Evolutionary conservation across 176 grass and related monocot genomes (phyloP).

Genomic region (Ensete ventricosum): DNA sequence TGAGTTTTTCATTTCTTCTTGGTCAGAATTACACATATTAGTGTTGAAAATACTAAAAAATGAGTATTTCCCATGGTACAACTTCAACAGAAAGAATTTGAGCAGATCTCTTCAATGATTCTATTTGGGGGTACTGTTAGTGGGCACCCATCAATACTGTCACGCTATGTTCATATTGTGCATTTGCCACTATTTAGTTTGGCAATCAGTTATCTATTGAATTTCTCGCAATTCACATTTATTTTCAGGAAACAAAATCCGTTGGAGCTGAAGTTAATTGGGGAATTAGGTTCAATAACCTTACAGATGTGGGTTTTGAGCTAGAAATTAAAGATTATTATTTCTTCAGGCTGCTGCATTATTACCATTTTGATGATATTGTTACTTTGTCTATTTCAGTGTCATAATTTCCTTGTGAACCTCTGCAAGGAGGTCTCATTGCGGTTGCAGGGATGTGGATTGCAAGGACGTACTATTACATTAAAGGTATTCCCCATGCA

Average conservation of each 20-base stretch:
- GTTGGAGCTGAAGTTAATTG: slow-evolving; percentile 94
- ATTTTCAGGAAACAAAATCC: slow-evolving; percentile 83
- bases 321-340: background rate
- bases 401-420: slow-evolving; percentile 69
- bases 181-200: background rate
- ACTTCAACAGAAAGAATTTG: too few species aligned
- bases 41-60: too few species aligned
- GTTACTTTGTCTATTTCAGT: slow-evolving; percentile 36
- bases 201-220: background rate
- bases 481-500: slow-evolving; percentile 57
- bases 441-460: slow-evolving; percentile 74
- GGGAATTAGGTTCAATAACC: slow-evolving; percentile 86
- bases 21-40: too few species aligned
- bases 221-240: background rate
- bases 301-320: slow-evolving; percentile 55
- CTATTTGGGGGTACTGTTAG: background rate
- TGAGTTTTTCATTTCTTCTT: too few species aligned
- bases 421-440: slow-evolving; percentile 91
- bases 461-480: slow-evolving; percentile 80
- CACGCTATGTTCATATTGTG: background rate
- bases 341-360: slow-evolving; percentile 4
- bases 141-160: background rate
- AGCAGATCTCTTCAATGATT: too few species aligned
- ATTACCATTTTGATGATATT: background rate
- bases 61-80: too few species aligned